Conservation (phyloP, 2,329 filamentous ascomycete species). For the Alternaria gansuensis region DNA sequence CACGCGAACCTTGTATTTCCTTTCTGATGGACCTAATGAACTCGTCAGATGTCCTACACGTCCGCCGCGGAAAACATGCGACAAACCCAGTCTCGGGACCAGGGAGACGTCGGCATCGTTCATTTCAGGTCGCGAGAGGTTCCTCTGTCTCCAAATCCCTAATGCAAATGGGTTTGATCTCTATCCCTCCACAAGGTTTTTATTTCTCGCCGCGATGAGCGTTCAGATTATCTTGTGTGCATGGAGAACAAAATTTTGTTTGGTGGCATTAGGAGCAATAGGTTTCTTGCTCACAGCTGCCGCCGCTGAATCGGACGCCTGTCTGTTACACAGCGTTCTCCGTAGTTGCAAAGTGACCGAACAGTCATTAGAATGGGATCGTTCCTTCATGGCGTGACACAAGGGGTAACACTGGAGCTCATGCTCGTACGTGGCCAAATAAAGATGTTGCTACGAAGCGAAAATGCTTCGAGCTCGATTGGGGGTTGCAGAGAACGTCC, state of each 20-base stretch:
- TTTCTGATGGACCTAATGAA: slow-evolving; percentile 17
- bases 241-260: neutral
- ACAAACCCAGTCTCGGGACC: neutral
- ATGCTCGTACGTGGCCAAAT: neutral
- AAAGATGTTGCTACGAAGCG: neutral
- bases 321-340: neutral
- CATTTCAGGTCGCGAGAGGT: slow-evolving; percentile 2
- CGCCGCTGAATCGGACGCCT: neutral
- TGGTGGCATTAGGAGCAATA: neutral
- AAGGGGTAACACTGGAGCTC: neutral
- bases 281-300: neutral
- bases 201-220: neutral
- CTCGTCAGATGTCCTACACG: slow-evolving; percentile 10
- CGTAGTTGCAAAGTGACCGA: neutral
- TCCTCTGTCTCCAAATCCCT: neutral
- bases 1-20: slow-evolving; percentile 3
- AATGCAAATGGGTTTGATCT: neutral
- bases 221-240: neutral
- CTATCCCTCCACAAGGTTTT: neutral
- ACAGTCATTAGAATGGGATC: neutral
- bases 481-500: neutral
- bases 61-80: slow-evolving; percentile 12
- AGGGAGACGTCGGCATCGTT: neutral
- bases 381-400: no score
- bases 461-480: neutral